Evolutionary conservation across 2,329 filamentous ascomycete species (phyloP).

Genomic region (Diaporthe vexans): DNA sequence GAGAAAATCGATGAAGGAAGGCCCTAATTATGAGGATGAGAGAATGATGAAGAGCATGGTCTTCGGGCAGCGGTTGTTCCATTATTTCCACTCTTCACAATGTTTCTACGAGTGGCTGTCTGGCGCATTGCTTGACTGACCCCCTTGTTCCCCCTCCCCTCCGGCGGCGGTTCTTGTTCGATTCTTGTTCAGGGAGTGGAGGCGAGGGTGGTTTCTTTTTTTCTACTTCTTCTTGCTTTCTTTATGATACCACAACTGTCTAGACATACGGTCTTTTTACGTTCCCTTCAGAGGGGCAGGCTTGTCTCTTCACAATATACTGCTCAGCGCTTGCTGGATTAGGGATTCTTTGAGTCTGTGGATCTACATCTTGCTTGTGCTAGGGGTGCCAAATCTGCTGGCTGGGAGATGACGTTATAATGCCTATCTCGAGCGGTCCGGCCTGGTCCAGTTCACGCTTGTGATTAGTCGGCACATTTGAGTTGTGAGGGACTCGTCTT

Average conservation of each 20-base stretch:
- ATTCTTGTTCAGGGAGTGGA: no score
- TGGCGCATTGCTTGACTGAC: constrained; percentile 21
- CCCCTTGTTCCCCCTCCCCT: not conserved
- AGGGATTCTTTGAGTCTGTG: not conserved
- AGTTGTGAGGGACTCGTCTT: not conserved
- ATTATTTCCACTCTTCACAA: constrained; percentile 17
- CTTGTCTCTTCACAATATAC: constrained; percentile 8
- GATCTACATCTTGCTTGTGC: not conserved
- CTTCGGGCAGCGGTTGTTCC: constrained; percentile 36
- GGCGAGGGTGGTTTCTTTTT: not conserved
- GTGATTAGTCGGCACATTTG: not conserved
- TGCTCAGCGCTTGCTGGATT: constrained; percentile 12
- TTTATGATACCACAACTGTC: constrained; percentile 39
- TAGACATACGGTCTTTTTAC: constrained; percentile 39
- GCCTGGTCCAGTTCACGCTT: not conserved
- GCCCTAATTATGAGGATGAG: constrained; percentile 9
- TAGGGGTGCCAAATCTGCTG: not conserved
- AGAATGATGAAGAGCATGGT: constrained; percentile 19
- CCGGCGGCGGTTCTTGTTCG: no score
- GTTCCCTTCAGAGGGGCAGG: not conserved
- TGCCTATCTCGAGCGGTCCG: not conserved
- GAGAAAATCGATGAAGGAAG: not conserved
- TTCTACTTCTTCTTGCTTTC: not conserved
- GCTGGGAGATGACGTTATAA: not conserved
- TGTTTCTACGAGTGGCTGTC: constrained; percentile 23